A percentile compares a stretch with the other conserved stretches of the same genome.
Conservation (phyloP, 192 early-diverging fungal genomes). For the Phlyctochytrium planicorne region DNA sequence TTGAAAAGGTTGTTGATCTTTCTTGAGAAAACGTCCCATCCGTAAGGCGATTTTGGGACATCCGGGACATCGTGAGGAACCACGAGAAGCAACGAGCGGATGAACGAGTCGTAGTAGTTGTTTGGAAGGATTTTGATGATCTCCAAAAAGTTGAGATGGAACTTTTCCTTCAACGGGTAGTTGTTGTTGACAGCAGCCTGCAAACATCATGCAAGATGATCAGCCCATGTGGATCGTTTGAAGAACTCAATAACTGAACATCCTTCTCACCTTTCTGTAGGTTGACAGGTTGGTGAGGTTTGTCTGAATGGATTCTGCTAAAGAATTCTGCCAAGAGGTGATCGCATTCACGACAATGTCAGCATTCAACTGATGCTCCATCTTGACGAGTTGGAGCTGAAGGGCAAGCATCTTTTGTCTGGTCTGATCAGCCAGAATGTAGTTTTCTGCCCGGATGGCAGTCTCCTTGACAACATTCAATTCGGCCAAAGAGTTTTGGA, state of each 20-base stretch:
- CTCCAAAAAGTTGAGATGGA: conserved; percentile 38
- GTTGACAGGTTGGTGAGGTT: neutral
- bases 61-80: conserved; percentile 48
- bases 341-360: conserved; percentile 48
- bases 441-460: conserved; percentile 47
- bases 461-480: conserved; percentile 41
- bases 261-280: conserved; percentile 10
- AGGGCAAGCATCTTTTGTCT: conserved; percentile 39
- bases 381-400: conserved; percentile 42
- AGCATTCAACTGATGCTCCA: conserved; percentile 55
- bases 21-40: conserved; percentile 45
- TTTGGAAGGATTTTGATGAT: conserved; percentile 36
- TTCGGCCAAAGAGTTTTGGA: conserved; percentile 35
- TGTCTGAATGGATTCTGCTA: conserved; percentile 24
- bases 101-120: conserved; percentile 46
- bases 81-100: conserved; percentile 40
- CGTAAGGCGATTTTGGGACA: conserved; percentile 44
- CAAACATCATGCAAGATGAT: conserved; percentile 11
- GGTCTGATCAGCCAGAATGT: conserved; percentile 41
- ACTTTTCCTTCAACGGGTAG: conserved; percentile 33
- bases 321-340: conserved; percentile 43
- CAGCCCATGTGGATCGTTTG: neutral
- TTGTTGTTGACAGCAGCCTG: conserved; percentile 11
- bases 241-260: neutral
- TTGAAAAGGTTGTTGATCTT: conserved; percentile 26